Conservation (phyloP, 495 filamentous ascomycete genomes). For the Podospora pseudoanserina region DNA sequence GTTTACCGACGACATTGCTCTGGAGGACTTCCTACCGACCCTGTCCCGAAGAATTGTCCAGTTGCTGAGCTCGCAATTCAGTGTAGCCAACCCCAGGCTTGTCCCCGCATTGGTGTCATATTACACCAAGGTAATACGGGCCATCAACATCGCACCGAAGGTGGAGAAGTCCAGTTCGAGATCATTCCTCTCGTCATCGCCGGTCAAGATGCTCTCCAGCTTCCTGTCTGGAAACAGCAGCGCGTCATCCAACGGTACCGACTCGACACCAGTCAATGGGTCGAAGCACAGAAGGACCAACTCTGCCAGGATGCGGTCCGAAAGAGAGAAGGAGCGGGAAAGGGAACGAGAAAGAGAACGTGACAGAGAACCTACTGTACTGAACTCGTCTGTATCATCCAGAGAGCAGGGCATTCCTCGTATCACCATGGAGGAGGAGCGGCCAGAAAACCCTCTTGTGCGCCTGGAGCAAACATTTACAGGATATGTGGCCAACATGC, state of each 20-base stretch:
- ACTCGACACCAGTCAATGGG: slow-evolving; percentile 19
- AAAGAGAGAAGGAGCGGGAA: slow-evolving; percentile 41
- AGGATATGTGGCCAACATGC: slow-evolving; percentile 76
- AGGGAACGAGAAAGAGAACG: slow-evolving; percentile 1
- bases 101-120: slow-evolving; percentile 60
- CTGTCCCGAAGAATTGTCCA: slow-evolving; percentile 54
- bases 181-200: slow-evolving; percentile 71
- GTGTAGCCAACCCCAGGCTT: slow-evolving; percentile 63
- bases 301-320: slow-evolving; percentile 19
- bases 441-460: slow-evolving; percentile 55
- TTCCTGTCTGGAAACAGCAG: slow-evolving; percentile 59
- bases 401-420: slow-evolving; percentile 50
- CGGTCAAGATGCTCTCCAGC: slow-evolving; percentile 85
- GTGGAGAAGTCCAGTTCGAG: slow-evolving; percentile 52
- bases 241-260: slow-evolving; percentile 22
- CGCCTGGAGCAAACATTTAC: slow-evolving; percentile 83
- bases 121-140: slow-evolving; percentile 70
- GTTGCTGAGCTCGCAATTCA: slow-evolving; percentile 64
- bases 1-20: slow-evolving; percentile 64
- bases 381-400: slow-evolving; percentile 36
- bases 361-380: slow-evolving; percentile 25
- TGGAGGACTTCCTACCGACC: slow-evolving; percentile 63
- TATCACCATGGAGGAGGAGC: slow-evolving; percentile 42
- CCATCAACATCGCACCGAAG: slow-evolving; percentile 60
- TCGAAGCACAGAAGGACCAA: slow-evolving; percentile 38